phyloP scores from a whole-genome alignment of 2,329 filamentous ascomycete species.

The Pochonia chlamydosporia region DNA sequence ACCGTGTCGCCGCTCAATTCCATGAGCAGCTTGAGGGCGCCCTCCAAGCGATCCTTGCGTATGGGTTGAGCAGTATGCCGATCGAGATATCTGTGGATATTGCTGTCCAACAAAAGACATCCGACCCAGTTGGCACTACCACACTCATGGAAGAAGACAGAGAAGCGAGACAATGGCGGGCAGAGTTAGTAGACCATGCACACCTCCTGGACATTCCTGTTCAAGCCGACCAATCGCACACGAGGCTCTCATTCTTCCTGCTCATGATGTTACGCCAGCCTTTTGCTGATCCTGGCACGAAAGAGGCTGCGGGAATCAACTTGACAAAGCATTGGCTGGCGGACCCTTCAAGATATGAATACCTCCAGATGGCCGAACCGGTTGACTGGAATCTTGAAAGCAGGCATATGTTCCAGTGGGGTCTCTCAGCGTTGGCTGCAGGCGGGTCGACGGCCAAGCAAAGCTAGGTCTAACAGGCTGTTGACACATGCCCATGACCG shows the following conservation, averaged over 20 bases:
- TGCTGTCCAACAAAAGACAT: not conserved
- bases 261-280: not conserved
- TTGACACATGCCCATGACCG: too few species aligned
- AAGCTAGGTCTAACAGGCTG: too few species aligned
- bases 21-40: not conserved
- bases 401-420: not conserved
- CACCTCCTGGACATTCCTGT: not conserved
- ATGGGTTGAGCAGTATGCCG: not conserved
- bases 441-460: too few species aligned
- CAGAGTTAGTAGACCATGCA: not conserved
- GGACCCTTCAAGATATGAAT: not conserved
- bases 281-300: not conserved
- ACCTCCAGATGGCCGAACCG: not conserved
- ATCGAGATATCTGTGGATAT: not conserved
- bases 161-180: not conserved
- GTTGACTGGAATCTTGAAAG: not conserved
- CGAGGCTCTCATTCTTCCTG: not conserved
- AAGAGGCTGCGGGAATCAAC: not conserved
- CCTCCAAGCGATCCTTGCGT: not conserved
- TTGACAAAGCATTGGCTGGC: not conserved
- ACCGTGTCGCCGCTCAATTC: constrained; percentile 3
- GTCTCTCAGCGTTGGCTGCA: not conserved
- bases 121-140: not conserved
- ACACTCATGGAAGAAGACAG: not conserved
- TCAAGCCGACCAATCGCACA: not conserved